Conservation (phyloP, 768 basidiomycete genomes). For the Suillus ampliporus region DNA sequence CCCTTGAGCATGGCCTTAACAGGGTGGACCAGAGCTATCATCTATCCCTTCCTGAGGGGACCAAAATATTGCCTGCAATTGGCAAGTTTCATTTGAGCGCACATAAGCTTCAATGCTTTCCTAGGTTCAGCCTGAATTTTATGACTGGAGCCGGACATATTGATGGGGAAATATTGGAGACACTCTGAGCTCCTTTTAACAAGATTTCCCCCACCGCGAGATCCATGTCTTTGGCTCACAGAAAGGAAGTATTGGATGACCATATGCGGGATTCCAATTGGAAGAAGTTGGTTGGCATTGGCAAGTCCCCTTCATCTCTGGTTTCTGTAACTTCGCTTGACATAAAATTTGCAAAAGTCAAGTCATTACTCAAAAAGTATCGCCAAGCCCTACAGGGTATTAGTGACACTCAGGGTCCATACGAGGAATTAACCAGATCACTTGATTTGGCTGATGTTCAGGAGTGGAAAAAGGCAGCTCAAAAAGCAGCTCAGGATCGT, state of each 20-base stretch:
- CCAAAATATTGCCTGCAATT: constrained; percentile 23
- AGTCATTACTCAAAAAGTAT: constrained; percentile 6
- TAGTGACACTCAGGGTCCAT: constrained; percentile 8
- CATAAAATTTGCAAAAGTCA: background rate
- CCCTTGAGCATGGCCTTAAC: no score
- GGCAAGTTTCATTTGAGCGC: constrained; percentile 39
- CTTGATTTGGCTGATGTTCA: background rate
- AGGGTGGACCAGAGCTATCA: background rate
- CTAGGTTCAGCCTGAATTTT: constrained; percentile 30
- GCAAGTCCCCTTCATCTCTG: constrained; percentile 12
- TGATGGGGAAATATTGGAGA: constrained; percentile 42
- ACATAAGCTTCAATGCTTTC: constrained; percentile 30
- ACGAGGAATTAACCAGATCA: background rate
- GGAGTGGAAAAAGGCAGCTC: background rate
- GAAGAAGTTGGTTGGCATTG: constrained; percentile 35
- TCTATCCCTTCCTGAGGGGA: background rate
- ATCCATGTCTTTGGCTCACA: constrained; percentile 27
- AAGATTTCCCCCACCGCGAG: constrained; percentile 27
- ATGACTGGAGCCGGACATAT: constrained; percentile 34
- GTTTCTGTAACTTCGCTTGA: background rate
- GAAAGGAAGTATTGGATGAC: constrained; percentile 36
- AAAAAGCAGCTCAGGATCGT: background rate
- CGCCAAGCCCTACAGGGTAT: constrained; percentile 2
- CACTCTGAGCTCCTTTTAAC: constrained; percentile 38
- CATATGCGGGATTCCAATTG: constrained; percentile 41